These are phyloP conservation scores for Helicostylum pulchrum DNA, from an alignment of 192 early-diverging fungal genomes.

Conservation along the genomic window DNA sequence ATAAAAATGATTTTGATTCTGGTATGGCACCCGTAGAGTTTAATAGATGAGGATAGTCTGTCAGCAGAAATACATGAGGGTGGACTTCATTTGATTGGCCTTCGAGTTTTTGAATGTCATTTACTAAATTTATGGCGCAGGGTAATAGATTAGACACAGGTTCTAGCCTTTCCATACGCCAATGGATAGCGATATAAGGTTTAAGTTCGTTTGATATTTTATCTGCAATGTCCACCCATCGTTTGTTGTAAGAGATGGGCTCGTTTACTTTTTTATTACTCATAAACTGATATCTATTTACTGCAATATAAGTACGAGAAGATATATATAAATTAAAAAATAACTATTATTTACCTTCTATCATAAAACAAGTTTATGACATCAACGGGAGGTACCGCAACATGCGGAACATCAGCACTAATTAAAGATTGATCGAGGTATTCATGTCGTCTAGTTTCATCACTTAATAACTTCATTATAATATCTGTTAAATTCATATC, in stretches of 20 bases:
- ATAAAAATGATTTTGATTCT: conserved; percentile 36
- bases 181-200: conserved; percentile 41
- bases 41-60: conserved; percentile 41
- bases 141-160: conserved; percentile 18
- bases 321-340: no score
- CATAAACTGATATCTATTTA: conserved; percentile 26
- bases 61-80: conserved; percentile 34
- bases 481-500: neutral
- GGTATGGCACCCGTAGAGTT: conserved; percentile 20
- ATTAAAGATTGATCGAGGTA: neutral
- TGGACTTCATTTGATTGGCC: neutral
- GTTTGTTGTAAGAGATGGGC: conserved; percentile 22
- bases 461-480: conserved; percentile 3
- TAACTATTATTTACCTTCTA: conserved; percentile 20
- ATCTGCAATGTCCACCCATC: conserved; percentile 26
- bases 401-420: neutral
- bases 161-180: conserved; percentile 38
- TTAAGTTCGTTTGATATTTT: conserved; percentile 25
- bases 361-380: conserved; percentile 36
- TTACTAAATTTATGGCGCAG: conserved; percentile 31
- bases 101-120: conserved; percentile 4
- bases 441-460: conserved; percentile 7
- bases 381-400: conserved; percentile 13
- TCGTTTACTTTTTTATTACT: conserved; percentile 16
- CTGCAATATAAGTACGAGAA: neutral